Conservation (phyloP, 2,329 filamentous ascomycete species). For the Ophiostoma novo-ulmi region DNA sequence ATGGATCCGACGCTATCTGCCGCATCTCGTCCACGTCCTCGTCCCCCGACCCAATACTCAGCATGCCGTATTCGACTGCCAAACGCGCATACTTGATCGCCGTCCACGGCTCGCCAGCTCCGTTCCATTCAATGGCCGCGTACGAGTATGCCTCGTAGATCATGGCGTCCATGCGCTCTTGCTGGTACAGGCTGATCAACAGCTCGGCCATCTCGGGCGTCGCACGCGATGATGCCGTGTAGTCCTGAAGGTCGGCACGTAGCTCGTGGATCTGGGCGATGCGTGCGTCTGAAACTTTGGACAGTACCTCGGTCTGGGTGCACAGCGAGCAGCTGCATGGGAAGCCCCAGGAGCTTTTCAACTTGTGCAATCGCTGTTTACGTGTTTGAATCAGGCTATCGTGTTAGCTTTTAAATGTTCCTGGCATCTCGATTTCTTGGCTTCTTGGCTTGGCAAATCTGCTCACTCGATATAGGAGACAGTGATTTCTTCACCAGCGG, state of each 20-base stretch:
- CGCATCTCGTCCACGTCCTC: constrained; percentile 36
- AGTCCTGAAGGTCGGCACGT: constrained; percentile 34
- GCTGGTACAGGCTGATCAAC: constrained; percentile 38
- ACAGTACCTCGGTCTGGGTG: constrained; percentile 30
- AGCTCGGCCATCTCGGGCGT: constrained; percentile 39
- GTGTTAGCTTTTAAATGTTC: neutral
- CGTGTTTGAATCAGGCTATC: constrained; percentile 34
- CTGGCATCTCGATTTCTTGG: no score
- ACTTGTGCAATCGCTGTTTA: constrained; percentile 31
- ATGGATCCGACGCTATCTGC: constrained; percentile 35
- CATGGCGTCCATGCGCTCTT: constrained; percentile 37
- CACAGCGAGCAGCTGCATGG: constrained; percentile 40
- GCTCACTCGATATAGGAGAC: constrained; percentile 40
- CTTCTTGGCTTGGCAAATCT: neutral
- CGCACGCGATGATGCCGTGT: constrained; percentile 31
- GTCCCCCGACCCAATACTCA: constrained; percentile 32
- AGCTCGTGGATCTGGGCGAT: constrained; percentile 36
- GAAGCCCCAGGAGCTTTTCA: constrained; percentile 39
- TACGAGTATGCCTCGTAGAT: constrained; percentile 37
- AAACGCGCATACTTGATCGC: constrained; percentile 38
- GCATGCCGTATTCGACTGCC: constrained; percentile 37
- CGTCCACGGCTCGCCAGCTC: constrained; percentile 37
- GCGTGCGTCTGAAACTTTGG: constrained; percentile 37
- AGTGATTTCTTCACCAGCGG: constrained; percentile 41
- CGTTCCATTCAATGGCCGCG: constrained; percentile 40